Evolutionary conservation across 805 yeast genomes (phyloP).

Genomic region (Starmerella bombicola): DNA sequence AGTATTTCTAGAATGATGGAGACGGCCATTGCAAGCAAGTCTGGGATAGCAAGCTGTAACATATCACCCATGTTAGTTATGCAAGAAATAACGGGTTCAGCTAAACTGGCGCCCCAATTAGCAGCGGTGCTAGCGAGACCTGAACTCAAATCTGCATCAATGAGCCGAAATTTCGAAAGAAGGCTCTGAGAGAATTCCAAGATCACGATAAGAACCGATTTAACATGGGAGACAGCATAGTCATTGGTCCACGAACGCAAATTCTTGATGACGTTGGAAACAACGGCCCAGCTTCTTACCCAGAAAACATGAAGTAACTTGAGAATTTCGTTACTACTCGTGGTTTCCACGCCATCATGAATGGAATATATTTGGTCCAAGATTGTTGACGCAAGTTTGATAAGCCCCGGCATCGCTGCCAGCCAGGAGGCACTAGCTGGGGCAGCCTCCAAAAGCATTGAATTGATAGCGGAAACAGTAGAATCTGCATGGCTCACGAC

Average conservation of each 20-base stretch:
- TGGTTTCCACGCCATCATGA: slow-evolving; percentile 16
- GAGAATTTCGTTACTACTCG: background rate
- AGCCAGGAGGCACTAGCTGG: slow-evolving; percentile 8
- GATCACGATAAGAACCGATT: slow-evolving; percentile 78
- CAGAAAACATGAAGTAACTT: slow-evolving; percentile 36
- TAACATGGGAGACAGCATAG: slow-evolving; percentile 43
- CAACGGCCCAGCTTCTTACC: slow-evolving; percentile 59
- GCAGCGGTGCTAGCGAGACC: slow-evolving; percentile 1
- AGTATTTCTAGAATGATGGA: slow-evolving; percentile 22
- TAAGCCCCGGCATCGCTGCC: slow-evolving; percentile 12
- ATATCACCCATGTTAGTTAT: slow-evolving; percentile 61
- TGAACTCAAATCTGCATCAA: slow-evolving; percentile 27
- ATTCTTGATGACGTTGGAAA: slow-evolving; percentile 52
- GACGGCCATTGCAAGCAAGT: slow-evolving; percentile 36
- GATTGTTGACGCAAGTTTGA: slow-evolving; percentile 2
- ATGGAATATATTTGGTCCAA: slow-evolving; percentile 14
- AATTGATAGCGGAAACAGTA: slow-evolving; percentile 1
- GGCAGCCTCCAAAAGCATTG: slow-evolving; percentile 6
- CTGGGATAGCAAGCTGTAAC: slow-evolving; percentile 70
- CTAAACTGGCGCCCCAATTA: slow-evolving; percentile 26
- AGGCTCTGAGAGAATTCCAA: slow-evolving; percentile 62
- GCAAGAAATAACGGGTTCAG: slow-evolving; percentile 39
- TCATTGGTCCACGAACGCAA: slow-evolving; percentile 66
- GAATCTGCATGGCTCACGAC: slow-evolving; percentile 3
- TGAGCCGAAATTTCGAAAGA: slow-evolving; percentile 50